Evolutionary conservation across 2,329 filamentous ascomycete species (phyloP), one percentile per base, ranked within the genome.

Genomic region (Cercospora sesami): DNA sequence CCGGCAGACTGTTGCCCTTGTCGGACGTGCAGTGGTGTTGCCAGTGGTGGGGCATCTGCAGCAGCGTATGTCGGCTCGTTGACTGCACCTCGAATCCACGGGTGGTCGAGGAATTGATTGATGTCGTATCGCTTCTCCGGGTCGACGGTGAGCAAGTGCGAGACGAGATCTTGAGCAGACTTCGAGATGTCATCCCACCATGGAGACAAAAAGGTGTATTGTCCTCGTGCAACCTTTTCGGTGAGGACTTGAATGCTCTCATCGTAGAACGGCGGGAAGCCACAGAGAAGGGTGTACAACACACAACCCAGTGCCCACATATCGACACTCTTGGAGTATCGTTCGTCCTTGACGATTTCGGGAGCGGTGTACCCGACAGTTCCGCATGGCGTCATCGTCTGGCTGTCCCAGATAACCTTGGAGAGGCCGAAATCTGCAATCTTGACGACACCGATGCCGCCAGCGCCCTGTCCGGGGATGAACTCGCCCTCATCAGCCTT

Each of bases 181-280:
- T 95, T 93, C 69, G 94, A 97, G 69, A 99, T 98, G 67, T 97
- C 94, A 74, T 99, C 95, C 95, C 95, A 99, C 95, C 95, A 99
- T 0, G 95, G 95, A 2, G 94, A 98, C 53, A 99, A 83, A 83
- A 99, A 99, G 0, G 95, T 98, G 79, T 95, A 99, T 81, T 98
- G 93, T 60, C 95, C 95, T 76, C 92, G 90, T 31, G 95, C 95
- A 18, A 99, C 95, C 84, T 99, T 99, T 78, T 99, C 94, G 1
- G 95, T 98, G 69, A 99, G 87, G 0, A 96, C 91, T 77, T 97
- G 93, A 73, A 99, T 98, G 76, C 93, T 97, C 82, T 99, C 95
- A 74, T 99, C 95, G 80, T 99, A 97, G 81, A 99, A 99, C 2
- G 95, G 95, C 9, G 95, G 95, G 83, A 99, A 99, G 14, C 95